These are phyloP conservation scores for Bacidia rubella DNA, from an alignment of 495 filamentous ascomycete species.

Conservation along the genomic window DNA sequence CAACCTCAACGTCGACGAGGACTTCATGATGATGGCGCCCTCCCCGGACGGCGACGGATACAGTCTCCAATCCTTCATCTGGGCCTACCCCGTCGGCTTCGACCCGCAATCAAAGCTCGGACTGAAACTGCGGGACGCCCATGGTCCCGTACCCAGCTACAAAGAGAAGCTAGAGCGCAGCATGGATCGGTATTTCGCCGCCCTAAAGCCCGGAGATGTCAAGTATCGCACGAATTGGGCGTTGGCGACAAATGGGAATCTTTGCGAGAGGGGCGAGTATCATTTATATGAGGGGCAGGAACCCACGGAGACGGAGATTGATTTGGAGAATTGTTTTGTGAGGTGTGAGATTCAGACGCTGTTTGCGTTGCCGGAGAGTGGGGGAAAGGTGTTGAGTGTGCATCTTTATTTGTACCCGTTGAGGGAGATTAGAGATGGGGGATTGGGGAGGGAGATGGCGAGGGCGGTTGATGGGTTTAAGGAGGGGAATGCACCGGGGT, in stretches of 20 bases:
- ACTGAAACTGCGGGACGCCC: slow-evolving; percentile 47
- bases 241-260: slow-evolving; percentile 3
- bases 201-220: slow-evolving; percentile 18
- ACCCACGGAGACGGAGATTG: slow-evolving; percentile 39
- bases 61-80: slow-evolving; percentile 49
- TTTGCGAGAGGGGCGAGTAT: slow-evolving; percentile 5
- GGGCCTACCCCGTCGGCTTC: slow-evolving; percentile 63
- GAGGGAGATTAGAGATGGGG: slow-evolving; percentile 52
- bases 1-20: slow-evolving; percentile 51
- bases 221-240: slow-evolving; percentile 3
- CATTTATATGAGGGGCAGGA: slow-evolving; percentile 2
- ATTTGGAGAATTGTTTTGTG: slow-evolving; percentile 37
- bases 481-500: slow-evolving; percentile 51
- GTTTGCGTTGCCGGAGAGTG: slow-evolving; percentile 51
- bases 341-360: slow-evolving; percentile 66
- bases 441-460: slow-evolving; percentile 45
- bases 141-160: slow-evolving; percentile 55
- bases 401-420: slow-evolving; percentile 70
- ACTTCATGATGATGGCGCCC: slow-evolving; percentile 60
- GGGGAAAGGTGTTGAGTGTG: slow-evolving; percentile 59
- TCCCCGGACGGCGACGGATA: slow-evolving; percentile 37
- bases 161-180: slow-evolving; percentile 51
- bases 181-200: slow-evolving; percentile 66
- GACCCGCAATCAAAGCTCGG: slow-evolving; percentile 50
- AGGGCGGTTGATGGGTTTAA: slow-evolving; percentile 60